Conservation (phyloP, 148 eudicot genomes). For the Suaeda aralocaspica region DNA sequence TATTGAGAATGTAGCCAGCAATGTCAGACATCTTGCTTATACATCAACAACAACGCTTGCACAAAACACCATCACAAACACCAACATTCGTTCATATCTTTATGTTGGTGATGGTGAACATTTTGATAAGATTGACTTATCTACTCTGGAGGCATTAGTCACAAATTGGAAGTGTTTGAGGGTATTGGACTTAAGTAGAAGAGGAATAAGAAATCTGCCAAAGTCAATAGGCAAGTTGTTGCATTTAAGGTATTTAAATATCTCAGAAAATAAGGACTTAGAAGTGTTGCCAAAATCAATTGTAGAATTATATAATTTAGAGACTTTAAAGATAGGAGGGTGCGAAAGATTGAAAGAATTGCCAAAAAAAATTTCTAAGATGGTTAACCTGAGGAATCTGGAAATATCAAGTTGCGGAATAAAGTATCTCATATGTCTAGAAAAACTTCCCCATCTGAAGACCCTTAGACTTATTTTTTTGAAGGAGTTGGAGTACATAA, state of each 20-base stretch:
- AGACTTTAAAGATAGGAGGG: neutral
- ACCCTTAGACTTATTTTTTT: neutral
- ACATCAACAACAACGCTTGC: no score
- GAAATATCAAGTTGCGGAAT: neutral
- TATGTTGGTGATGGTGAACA: neutral
- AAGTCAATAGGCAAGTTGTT: constrained; percentile 1
- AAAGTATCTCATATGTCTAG: neutral
- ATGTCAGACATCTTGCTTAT: neutral
- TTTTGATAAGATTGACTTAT: neutral
- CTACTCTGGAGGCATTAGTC: neutral
- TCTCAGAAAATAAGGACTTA: neutral
- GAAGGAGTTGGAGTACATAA: constrained; percentile 12
- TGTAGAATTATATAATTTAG: neutral
- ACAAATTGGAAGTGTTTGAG: neutral
- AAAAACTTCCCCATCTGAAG: constrained; percentile 9
- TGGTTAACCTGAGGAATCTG: neutral
- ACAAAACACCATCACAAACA: neutral
- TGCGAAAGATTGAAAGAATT: neutral
- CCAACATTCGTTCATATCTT: neutral
- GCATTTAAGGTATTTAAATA: constrained; percentile 8
- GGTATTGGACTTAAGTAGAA: neutral
- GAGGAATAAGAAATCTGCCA: neutral
- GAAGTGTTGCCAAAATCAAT: neutral
- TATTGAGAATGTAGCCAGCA: neutral
- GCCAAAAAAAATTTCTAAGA: neutral